Conservation (phyloP, 2,329 filamentous ascomycete genomes). For the Colletotrichum musicola region DNA sequence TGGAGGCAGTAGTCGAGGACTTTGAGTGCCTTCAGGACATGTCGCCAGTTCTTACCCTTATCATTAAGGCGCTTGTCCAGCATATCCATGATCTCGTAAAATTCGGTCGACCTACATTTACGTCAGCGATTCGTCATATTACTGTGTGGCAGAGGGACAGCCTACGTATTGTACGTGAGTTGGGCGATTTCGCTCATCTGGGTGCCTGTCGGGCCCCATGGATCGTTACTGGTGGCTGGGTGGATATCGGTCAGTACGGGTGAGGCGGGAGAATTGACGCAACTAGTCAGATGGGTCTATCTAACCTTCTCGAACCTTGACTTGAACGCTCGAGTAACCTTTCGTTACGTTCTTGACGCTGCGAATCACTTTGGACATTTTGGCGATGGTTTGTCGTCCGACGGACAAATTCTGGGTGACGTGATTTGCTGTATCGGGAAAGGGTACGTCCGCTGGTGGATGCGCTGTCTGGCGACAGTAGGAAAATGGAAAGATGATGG, state of each 20-base stretch:
- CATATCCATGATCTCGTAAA: constrained; percentile 99
- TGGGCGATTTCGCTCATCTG: constrained; percentile 99
- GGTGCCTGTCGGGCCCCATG: constrained; percentile 97
- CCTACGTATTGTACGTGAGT: constrained; percentile 97
- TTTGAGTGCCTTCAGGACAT: constrained; percentile 97
- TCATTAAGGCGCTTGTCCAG: constrained; percentile 98
- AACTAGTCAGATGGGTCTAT: constrained; percentile 33
- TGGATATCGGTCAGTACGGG: constrained; percentile 45
- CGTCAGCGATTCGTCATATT: background rate
- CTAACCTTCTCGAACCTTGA: constrained; percentile 97
- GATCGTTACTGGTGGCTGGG: constrained; percentile 96
- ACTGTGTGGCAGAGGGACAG: constrained; percentile 37
- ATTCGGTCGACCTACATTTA: constrained; percentile 83
- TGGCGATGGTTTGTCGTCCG: constrained; percentile 42
- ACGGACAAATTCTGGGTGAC: background rate
- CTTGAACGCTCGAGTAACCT: constrained; percentile 95
- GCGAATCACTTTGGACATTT: constrained; percentile 96
- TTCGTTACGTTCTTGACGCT: constrained; percentile 99
- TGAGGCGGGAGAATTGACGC: too few species aligned
- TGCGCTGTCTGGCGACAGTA: too few species aligned
- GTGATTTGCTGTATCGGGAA: background rate
- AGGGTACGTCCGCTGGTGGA: too few species aligned
- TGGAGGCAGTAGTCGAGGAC: constrained; percentile 98
- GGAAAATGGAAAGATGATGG: too few species aligned
- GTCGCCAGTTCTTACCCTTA: constrained; percentile 99